Conservation (phyloP, 345 rosid genomes). For the Gossypium bickii region DNA sequence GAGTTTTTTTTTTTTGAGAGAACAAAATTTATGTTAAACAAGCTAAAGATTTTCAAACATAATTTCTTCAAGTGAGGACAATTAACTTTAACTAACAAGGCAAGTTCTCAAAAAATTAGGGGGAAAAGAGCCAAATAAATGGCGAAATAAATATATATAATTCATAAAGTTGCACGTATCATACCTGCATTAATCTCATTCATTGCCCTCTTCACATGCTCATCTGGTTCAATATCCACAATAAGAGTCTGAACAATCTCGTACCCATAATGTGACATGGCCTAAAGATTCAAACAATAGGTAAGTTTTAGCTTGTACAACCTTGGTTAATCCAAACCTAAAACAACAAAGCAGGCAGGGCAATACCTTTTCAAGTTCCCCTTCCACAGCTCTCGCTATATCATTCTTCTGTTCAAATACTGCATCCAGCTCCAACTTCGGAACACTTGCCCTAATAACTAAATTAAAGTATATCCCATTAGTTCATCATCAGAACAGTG, state of each 20-base stretch:
- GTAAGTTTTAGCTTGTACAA: neutral
- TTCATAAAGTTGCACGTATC: neutral
- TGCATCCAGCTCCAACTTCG: constrained; percentile 41
- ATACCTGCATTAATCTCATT: constrained; percentile 74
- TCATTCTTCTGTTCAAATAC: constrained; percentile 60
- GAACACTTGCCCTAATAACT: constrained; percentile 60
- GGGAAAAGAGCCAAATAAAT: neutral
- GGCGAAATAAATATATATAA: neutral
- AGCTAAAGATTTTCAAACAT: constrained; percentile 24
- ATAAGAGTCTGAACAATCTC: constrained; percentile 81
- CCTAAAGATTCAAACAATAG: constrained; percentile 29
- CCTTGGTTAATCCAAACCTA: neutral
- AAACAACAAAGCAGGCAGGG: neutral
- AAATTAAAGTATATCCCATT: neutral
- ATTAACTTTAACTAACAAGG: neutral
- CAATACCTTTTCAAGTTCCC: constrained; percentile 49
- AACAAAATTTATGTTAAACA: too few relatives aligned
- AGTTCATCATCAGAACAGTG: neutral
- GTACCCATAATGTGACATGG: constrained; percentile 72
- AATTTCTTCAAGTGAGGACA: constrained; percentile 4
- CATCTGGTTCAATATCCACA: constrained; percentile 75
- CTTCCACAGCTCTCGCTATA: constrained; percentile 50
- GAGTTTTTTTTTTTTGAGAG: too few relatives aligned
- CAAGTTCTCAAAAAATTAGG: neutral
- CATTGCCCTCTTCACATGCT: constrained; percentile 71